These are phyloP conservation scores for Aspergillus sp. DNA, from an alignment of 2,329 filamentous ascomycete species.

Conservation along the genomic window DNA sequence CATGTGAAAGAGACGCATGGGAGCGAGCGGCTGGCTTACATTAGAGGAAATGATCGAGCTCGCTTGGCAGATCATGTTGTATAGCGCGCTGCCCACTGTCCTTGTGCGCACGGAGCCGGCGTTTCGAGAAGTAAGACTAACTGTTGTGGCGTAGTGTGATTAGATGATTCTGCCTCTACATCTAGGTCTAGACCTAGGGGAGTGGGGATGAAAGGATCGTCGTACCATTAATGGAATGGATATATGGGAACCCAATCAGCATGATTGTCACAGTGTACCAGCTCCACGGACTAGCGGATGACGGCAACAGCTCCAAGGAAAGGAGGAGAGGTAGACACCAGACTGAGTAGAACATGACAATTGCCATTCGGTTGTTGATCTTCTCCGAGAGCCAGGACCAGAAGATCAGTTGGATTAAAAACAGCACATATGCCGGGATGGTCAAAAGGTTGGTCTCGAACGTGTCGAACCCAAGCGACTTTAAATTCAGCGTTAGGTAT, in stretches of 20 bases:
- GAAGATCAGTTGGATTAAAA: constrained; percentile 54
- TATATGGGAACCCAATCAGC: constrained; percentile 51
- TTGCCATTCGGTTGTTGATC: constrained; percentile 53
- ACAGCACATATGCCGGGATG: constrained; percentile 54
- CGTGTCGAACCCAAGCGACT: constrained; percentile 50
- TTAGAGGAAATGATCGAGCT: constrained; percentile 31
- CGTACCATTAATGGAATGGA: constrained; percentile 49
- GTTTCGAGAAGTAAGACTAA: constrained; percentile 32
- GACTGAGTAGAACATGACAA: constrained; percentile 51
- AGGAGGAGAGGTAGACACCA: constrained; percentile 53
- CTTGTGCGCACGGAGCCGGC: constrained; percentile 37
- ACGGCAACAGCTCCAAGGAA: constrained; percentile 47
- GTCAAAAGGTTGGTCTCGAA: constrained; percentile 58
- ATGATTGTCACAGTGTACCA: constrained; percentile 52
- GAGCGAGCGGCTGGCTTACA: neutral
- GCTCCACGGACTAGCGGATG: constrained; percentile 48
- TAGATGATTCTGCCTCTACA: neutral
- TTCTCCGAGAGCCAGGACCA: constrained; percentile 52
- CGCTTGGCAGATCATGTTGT: constrained; percentile 42
- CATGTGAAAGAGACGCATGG: too few species aligned
- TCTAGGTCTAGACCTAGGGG: neutral
- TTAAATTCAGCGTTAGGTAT: constrained; percentile 33
- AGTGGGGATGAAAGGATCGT: neutral
- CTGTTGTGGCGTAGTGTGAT: neutral
- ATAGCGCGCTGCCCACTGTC: constrained; percentile 37